Base-by-base conservation (phyloP, 116 monocot species). In the Cymodocea nodosa region DNA sequence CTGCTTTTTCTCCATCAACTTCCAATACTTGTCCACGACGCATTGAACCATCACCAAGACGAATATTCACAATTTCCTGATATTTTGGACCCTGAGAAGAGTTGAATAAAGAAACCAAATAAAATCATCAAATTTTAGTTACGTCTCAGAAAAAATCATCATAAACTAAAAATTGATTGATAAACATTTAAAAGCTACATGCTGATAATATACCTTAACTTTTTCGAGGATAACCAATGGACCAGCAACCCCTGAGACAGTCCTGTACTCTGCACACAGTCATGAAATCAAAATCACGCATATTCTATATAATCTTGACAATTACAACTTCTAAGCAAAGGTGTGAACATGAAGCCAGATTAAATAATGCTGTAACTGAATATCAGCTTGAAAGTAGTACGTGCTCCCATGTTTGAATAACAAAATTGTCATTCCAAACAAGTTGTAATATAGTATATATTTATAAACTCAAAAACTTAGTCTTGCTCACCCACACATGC, bases 221-320 rank as follows among this genome's bases (percentile, higher is more conserved):
- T 97, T 97, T 24, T 97, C 97, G 72, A 97, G 75, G 70, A 97
- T 91, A 48, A 97, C 97, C 49, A 97, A 77, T 57, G 97, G 97
- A 63, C 97, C 97, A 48, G 97, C 95, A 67, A 95, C 95, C 50
- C 95, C 95, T 72, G 90, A 91, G 5, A 97, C 82, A 40, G 97
- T 97, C 68, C 97, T 81, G 71, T 97, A 97, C 62, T 97, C 97
- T 97, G 82, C 37, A 39, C 51, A 17, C 64, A 62, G 51, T 25
- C n/a, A 53, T 18, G 35, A 60, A 17, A n/a, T 18, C 19, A 22
- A 10, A 36, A 44, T 37, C 35, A 62, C 39, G 35, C 22, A 56
- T 23, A 22, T n/a, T 56, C 56, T 23, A 56, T 20, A 16, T 56
- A 22, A 22, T 2, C 23, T 23, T 23, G 8, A 22, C 30, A 44